phyloP scores from a whole-genome alignment of 202 grass and related monocot genomes.

The Panicum hallii region DNA sequence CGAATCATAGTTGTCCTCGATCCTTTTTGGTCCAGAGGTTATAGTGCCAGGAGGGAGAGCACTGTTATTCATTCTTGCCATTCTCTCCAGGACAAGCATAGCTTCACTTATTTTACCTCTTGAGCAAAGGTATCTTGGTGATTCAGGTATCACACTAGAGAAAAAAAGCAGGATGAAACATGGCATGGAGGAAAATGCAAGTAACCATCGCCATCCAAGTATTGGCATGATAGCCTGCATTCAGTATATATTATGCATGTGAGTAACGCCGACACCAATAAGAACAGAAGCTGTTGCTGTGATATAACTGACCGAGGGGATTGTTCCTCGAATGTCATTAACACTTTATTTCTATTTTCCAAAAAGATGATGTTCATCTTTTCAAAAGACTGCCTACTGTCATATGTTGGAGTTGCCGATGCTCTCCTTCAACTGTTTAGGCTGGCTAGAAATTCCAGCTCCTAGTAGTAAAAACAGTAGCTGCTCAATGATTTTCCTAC shows the following conservation, averaged over 20 bases:
- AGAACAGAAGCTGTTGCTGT: background rate
- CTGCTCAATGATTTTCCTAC: background rate
- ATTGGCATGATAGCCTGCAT: conserved; percentile 59
- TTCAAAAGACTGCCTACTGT: background rate
- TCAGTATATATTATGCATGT: background rate
- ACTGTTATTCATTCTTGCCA: conserved; percentile 47
- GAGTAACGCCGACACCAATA: background rate
- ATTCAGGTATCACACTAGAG: conserved; percentile 46
- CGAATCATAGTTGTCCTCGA: background rate
- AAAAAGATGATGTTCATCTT: background rate
- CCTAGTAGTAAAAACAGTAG: background rate
- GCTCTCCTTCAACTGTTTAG: background rate
- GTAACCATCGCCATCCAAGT: conserved; percentile 57
- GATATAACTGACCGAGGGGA: background rate
- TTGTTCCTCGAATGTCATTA: background rate
- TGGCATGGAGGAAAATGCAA: conserved; percentile 49
- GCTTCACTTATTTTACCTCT: conserved; percentile 53
- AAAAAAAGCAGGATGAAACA: conserved; percentile 57
- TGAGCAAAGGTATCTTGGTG: conserved; percentile 60
- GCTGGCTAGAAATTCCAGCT: background rate
- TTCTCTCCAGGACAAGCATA: conserved; percentile 43
- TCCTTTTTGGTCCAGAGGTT: background rate
- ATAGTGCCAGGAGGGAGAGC: conserved; percentile 54
- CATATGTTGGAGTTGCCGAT: background rate
- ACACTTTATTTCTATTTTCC: background rate